Evolutionary conservation across 306 rosid genomes (phyloP), one percentile per base, ranked within the genome.

Genomic region (Sechiopsis laciniata): DNA sequence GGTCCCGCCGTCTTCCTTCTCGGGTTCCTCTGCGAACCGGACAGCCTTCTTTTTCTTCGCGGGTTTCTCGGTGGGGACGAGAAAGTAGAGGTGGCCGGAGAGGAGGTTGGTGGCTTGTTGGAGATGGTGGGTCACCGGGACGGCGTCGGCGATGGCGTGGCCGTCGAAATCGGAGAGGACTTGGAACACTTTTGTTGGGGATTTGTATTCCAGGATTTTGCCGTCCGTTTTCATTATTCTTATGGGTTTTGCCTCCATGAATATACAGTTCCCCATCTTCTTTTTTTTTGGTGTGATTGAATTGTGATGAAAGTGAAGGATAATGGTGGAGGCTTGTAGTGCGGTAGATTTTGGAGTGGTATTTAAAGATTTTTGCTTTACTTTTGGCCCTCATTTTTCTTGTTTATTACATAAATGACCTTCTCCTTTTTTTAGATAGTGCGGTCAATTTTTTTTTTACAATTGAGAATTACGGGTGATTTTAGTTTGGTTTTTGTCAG

Each of bases 201-300:
- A 66, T 75, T 83, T 85, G 87, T 91, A 94, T 77, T 85, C 94
- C 1, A 94, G 84, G 55, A 89, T 61, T 81, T 89, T 86, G 37
- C 96, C 91, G 76, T 94, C 97, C 8, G 87, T 63, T 82, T 84
- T 89, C 92, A 86, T 80, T 72, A 94, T 74, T 82, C 77, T 91
- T 52, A 87, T 87, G 10, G 82, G 55, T 8, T 87, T 81, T 45
- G 80, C 71, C 69, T 82, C 86, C 63, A 80, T 24, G 73, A 80
- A 89, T 77, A 94, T 70, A 78, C 95, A 87, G 63, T 94, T 94
- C 20, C 99, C 99, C 99, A 51, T 53, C 1, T 53, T 53, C 0
- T 53, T 15, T 6, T 15, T 15, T 53, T 40, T 40, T 4, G 6
- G 6, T 40, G 45, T 40, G 45, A n/a, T n/a, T n/a, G n/a, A n/a